A percentile compares a stretch with the other conserved stretches of the same genome.
Conservation (phyloP, 495 filamentous ascomycete species). For the Zalerion maritima region DNA sequence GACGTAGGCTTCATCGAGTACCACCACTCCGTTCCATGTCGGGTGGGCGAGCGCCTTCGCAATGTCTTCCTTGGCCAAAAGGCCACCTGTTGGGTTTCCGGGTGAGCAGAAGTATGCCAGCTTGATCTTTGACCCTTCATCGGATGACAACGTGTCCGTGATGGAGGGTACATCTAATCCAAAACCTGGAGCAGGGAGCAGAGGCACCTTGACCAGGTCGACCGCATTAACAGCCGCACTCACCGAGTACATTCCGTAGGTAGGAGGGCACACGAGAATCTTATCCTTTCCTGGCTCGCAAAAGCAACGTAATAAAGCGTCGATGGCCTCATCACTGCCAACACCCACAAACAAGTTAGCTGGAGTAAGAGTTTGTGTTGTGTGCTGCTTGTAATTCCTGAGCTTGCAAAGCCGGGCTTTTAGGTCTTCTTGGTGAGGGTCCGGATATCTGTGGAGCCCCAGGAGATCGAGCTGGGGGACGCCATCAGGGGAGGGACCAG, state of each 20-base stretch:
- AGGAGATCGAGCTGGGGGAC: constrained; percentile 48
- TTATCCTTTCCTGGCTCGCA: constrained; percentile 75
- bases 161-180: constrained; percentile 56
- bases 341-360: constrained; percentile 88
- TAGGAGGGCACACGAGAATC: constrained; percentile 88
- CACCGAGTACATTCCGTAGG: constrained; percentile 96
- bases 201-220: constrained; percentile 65
- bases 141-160: constrained; percentile 42
- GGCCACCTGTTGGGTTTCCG: constrained; percentile 76
- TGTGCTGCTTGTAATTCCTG: constrained; percentile 76
- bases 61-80: constrained; percentile 66
- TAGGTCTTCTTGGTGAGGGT: constrained; percentile 78
- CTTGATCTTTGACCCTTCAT: constrained; percentile 52
- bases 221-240: constrained; percentile 90
- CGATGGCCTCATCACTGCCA: constrained; percentile 91
- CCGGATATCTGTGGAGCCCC: constrained; percentile 84
- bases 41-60: constrained; percentile 64
- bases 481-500: constrained; percentile 2
- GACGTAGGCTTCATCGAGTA: constrained; percentile 93
- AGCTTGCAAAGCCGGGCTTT: constrained; percentile 79
- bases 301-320: constrained; percentile 83
- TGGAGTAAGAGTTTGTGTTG: constrained; percentile 54
- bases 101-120: constrained; percentile 84
- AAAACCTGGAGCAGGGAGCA: constrained; percentile 49
- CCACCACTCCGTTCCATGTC: constrained; percentile 87